Evolutionary conservation across 441 rosid species (phyloP).

Genomic region (Daphne laureola): DNA sequence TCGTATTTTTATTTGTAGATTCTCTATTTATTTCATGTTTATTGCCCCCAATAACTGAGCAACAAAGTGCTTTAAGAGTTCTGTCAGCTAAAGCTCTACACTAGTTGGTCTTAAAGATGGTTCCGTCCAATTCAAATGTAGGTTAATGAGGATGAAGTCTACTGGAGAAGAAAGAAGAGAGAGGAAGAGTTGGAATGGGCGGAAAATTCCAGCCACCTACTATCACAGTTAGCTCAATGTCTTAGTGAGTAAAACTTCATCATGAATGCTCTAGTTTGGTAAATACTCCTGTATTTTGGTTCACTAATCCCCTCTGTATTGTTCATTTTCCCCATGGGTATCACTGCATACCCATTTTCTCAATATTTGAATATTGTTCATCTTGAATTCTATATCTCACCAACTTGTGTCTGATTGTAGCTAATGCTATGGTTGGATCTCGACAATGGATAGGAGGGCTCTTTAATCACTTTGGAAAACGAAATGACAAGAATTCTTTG

Average conservation of each 20-base stretch:
- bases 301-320: no score
- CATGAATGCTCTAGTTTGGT: not conserved
- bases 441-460: slow-evolving; percentile 90
- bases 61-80: no score
- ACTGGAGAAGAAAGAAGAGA: slow-evolving; percentile 64
- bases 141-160: slow-evolving; percentile 90
- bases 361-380: no score
- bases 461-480: slow-evolving; percentile 53
- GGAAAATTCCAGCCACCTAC: slow-evolving; percentile 49
- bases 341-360: no score
- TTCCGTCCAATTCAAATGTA: slow-evolving; percentile 21
- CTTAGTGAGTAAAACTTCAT: slow-evolving; percentile 48
- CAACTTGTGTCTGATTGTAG: slow-evolving; percentile 38
- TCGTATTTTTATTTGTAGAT: no score
- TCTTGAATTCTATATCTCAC: slow-evolving; percentile 13
- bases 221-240: slow-evolving; percentile 58
- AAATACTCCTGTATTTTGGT: no score
- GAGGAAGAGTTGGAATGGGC: slow-evolving; percentile 73
- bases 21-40: no score
- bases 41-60: no score
- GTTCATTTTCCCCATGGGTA: no score
- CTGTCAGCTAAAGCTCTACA: no score
- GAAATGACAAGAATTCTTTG: slow-evolving; percentile 44
- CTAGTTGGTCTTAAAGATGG: no score
- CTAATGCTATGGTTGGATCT: slow-evolving; percentile 93